phyloP scores from a whole-genome alignment of 2,329 filamentous ascomycete genomes.

The Clathrospora elynae region DNA sequence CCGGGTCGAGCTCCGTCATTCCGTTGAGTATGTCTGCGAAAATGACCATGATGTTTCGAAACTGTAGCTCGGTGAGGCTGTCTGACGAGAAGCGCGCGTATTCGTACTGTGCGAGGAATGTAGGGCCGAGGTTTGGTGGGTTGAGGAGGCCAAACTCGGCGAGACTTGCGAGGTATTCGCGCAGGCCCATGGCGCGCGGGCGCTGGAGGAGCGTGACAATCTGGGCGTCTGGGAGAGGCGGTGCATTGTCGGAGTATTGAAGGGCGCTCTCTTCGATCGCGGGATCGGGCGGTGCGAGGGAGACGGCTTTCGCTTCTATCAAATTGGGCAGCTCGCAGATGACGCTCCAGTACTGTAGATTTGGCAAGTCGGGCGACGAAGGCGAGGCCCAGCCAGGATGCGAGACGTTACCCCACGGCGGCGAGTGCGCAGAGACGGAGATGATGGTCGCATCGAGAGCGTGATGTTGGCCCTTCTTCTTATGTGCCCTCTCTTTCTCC shows the following conservation, averaged over 20 bases:
- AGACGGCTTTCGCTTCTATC: slow-evolving; percentile 91
- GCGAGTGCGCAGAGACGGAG: slow-evolving; percentile 50
- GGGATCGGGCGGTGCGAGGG: slow-evolving; percentile 70
- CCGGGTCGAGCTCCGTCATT: slow-evolving; percentile 69
- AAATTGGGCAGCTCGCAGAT: slow-evolving; percentile 84
- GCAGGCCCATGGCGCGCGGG: slow-evolving; percentile 71
- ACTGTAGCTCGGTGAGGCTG: slow-evolving; percentile 70
- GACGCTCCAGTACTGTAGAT: slow-evolving; percentile 82
- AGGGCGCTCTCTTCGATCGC: slow-evolving; percentile 37
- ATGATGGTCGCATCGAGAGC: slow-evolving; percentile 42
- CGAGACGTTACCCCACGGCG: slow-evolving; percentile 80
- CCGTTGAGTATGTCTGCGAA: slow-evolving; percentile 80
- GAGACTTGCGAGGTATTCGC: slow-evolving; percentile 78
- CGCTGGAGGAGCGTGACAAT: slow-evolving; percentile 75
- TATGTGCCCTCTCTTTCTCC: slow-evolving; percentile 39
- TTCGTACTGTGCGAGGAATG: slow-evolving; percentile 80
- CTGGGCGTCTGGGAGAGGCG: slow-evolving; percentile 63
- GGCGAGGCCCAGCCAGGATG: slow-evolving; percentile 91
- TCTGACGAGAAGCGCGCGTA: slow-evolving; percentile 78
- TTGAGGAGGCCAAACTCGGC: slow-evolving; percentile 67
- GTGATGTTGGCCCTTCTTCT: slow-evolving; percentile 34
- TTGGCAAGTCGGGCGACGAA: slow-evolving; percentile 71
- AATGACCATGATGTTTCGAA: slow-evolving; percentile 78
- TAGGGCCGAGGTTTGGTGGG: slow-evolving; percentile 54
- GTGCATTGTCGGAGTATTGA: slow-evolving; percentile 34